These are phyloP conservation scores for Morella rubra DNA, from an alignment of 306 rosid species.

Conservation along the genomic window DNA sequence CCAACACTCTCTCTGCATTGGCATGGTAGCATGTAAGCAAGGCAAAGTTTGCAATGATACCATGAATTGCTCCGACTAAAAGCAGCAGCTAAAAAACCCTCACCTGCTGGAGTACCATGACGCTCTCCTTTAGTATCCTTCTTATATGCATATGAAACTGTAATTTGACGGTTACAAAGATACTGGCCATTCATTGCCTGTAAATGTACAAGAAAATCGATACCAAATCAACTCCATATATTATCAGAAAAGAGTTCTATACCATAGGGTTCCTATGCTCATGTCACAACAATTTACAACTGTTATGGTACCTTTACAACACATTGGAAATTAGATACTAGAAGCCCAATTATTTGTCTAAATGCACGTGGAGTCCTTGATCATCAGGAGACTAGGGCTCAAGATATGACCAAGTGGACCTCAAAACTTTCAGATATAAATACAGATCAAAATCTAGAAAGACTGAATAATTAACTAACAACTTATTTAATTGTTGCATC, in stretches of 20 bases:
- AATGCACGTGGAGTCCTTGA: background rate
- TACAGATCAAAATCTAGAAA: background rate
- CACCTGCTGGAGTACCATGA: conserved; percentile 98
- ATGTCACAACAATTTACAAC: background rate
- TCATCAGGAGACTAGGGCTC: background rate
- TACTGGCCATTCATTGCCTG: conserved; percentile 99
- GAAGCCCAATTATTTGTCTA: background rate
- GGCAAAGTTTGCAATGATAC: background rate
- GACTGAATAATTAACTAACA: background rate
- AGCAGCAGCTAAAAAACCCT: conserved; percentile 18
- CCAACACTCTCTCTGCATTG: conserved; percentile 91
- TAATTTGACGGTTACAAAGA: conserved; percentile 97
- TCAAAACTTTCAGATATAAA: background rate
- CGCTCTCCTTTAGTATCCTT: conserved; percentile 99
- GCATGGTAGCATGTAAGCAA: conserved; percentile 17
- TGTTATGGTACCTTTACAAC: background rate
- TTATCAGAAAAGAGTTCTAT: conserved; percentile 1
- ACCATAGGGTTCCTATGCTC: background rate
- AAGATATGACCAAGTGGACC: background rate
- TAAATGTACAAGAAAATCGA: conserved; percentile 10
- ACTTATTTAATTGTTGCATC: background rate
- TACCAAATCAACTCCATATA: background rate
- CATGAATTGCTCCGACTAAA: background rate
- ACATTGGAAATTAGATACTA: background rate
- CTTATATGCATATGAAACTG: conserved; percentile 96